These are phyloP conservation scores for Candida glucosophila DNA, from an alignment of 1,139 yeast genomes.

Conservation along the genomic window DNA sequence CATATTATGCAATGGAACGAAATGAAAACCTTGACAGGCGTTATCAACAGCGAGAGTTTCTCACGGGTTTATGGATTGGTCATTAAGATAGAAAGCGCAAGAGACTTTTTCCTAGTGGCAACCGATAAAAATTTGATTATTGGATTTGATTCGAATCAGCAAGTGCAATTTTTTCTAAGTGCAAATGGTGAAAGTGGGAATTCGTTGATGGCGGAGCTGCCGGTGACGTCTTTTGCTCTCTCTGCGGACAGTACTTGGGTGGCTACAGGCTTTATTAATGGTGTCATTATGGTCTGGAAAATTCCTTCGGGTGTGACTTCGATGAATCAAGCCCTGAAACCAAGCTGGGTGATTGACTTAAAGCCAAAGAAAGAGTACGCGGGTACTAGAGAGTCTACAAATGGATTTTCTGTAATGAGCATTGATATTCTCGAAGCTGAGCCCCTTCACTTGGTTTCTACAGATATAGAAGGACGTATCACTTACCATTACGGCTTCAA, in stretches of 20 bases:
- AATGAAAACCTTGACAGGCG: no score
- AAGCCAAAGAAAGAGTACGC: slow-evolving; percentile 16
- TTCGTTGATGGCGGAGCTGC: slow-evolving; percentile 21
- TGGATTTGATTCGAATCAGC: slow-evolving; percentile 59
- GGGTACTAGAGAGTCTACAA: neutral
- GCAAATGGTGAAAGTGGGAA: slow-evolving; percentile 4
- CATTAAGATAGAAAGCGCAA: slow-evolving; percentile 37
- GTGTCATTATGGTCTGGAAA: slow-evolving; percentile 24
- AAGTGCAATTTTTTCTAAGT: slow-evolving; percentile 29
- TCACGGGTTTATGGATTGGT: slow-evolving; percentile 39
- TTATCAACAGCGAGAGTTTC: slow-evolving; percentile 18
- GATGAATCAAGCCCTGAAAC: no score
- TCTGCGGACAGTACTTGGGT: slow-evolving; percentile 24
- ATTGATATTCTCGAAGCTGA: slow-evolving; percentile 48
- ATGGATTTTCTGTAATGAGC: slow-evolving; percentile 35
- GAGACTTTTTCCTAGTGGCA: slow-evolving; percentile 48
- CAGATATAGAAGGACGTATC: slow-evolving; percentile 53
- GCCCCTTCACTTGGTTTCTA: slow-evolving; percentile 49
- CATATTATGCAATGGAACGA: no score
- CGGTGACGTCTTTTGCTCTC: slow-evolving; percentile 38
- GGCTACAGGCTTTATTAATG: slow-evolving; percentile 27
- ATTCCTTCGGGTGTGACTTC: slow-evolving; percentile 9
- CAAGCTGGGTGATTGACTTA: no score
- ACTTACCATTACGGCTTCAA: slow-evolving; percentile 53
- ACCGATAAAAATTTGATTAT: slow-evolving; percentile 52